These are phyloP conservation scores for Lignosus rhinocerotis DNA, from an alignment of 1,284 basidiomycete genomes.

Conservation along the genomic window DNA sequence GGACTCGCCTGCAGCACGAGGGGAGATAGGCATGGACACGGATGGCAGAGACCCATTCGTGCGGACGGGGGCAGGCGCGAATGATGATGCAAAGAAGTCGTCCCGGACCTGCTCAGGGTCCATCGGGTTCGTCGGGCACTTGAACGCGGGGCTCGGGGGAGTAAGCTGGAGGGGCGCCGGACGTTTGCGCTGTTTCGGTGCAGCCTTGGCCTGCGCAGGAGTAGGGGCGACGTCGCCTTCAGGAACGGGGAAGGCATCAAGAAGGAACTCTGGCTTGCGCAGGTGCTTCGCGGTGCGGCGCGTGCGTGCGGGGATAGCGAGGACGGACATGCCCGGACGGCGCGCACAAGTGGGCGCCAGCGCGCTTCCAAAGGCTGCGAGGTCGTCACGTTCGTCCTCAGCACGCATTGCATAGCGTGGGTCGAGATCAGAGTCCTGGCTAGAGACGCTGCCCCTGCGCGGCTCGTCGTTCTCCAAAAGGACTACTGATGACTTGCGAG, in stretches of 20 bases:
- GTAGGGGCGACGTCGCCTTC: slow-evolving; percentile 9
- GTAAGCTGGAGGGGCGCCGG: slow-evolving; percentile 32
- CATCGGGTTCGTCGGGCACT: slow-evolving; percentile 32
- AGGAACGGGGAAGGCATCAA: slow-evolving; percentile 34
- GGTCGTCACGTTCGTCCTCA: slow-evolving; percentile 38
- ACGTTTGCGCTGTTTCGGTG: slow-evolving; percentile 25
- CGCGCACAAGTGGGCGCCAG: slow-evolving; percentile 24
- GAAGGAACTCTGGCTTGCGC: slow-evolving; percentile 36
- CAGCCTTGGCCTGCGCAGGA: background rate
- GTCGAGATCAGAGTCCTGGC: slow-evolving; percentile 54
- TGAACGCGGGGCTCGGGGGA: slow-evolving; percentile 30
- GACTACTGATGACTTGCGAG: slow-evolving; percentile 11
- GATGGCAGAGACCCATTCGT: slow-evolving; percentile 5
- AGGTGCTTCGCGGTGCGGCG: slow-evolving; percentile 35
- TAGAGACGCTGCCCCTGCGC: slow-evolving; percentile 48
- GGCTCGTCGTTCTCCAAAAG: slow-evolving; percentile 31
- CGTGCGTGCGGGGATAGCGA: slow-evolving; percentile 34
- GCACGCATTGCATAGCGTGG: slow-evolving; percentile 48
- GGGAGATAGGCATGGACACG: slow-evolving; percentile 2
- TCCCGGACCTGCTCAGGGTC: slow-evolving; percentile 26
- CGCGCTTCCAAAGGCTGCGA: slow-evolving; percentile 33
- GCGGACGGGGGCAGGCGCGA: slow-evolving; percentile 24
- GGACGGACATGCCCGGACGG: slow-evolving; percentile 34
- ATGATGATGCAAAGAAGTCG: slow-evolving; percentile 34
- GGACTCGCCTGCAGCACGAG: background rate